phyloP scores from a whole-genome alignment of 2,329 filamentous ascomycete species.

The Phialocephala subalpina region DNA sequence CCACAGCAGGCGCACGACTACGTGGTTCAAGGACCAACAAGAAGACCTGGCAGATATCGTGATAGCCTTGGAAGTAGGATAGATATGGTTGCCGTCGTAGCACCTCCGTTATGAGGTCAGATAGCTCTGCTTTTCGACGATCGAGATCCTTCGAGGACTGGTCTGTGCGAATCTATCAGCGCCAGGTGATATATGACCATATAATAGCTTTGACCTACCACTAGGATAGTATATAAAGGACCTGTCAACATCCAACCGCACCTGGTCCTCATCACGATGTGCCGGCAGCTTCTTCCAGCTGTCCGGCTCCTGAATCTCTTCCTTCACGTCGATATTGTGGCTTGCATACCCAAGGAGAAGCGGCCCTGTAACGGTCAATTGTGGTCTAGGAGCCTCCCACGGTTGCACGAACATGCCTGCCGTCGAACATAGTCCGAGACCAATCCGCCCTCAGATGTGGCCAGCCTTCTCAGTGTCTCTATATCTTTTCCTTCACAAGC shows the following conservation, averaged over 20 bases:
- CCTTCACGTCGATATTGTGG: conserved; percentile 26
- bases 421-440: conserved; percentile 73
- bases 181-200: conserved; percentile 34
- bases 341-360: conserved; percentile 57
- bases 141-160: conserved; percentile 74
- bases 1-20: conserved; percentile 68
- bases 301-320: conserved; percentile 31
- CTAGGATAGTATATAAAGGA: conserved; percentile 98
- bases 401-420: conserved; percentile 74
- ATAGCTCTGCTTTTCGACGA: conserved; percentile 78
- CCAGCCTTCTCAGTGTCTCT: conserved; percentile 61
- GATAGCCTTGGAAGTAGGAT: conserved; percentile 97
- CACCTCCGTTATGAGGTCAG: conserved; percentile 79
- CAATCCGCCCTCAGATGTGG: conserved; percentile 71
- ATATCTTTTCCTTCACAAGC: conserved; percentile 69
- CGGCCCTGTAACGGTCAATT: conserved; percentile 61
- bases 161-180: conserved; percentile 56
- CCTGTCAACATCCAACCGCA: conserved; percentile 89
- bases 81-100: conserved; percentile 84
- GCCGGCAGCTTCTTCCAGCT: conserved; percentile 62
- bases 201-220: conserved; percentile 58
- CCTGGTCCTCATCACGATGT: conserved; percentile 92
- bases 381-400: conserved; percentile 16
- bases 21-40: conserved; percentile 80
- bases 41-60: conserved; percentile 97